Evolutionary conservation across 768 basidiomycete species (phyloP), one percentile per base, ranked within the genome.

Genomic region (Auriscalpium vulgare): DNA sequence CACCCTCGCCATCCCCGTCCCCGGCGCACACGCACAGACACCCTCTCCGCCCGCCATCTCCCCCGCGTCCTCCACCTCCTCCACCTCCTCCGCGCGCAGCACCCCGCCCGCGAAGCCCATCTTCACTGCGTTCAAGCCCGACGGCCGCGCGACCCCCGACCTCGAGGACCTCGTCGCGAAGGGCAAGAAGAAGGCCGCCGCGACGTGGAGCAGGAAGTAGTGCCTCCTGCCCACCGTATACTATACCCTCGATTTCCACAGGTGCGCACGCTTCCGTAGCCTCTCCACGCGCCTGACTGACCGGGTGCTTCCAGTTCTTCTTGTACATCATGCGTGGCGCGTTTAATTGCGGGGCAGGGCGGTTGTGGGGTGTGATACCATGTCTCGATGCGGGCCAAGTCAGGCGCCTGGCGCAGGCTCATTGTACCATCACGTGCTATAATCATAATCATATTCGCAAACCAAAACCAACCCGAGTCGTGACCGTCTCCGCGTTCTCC

Each of bases 111-210:
- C 40, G n/a, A 19, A 47, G 36, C 49, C 37, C 34, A 74, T 82
- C 59, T 83, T 82, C 66, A 75, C 75, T 34, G 74, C 78, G 16
- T 83, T 78, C 72, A 73, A 72, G 55, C 76, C 64, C 35, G 73
- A 79, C 53, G 71, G 75, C 50, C 72, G 75, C 21, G 74, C 76
- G n/a, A 80, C 80, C 43, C 82, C 83, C 45, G 82, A 83, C 60
- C 69, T 83, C 52, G 74, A 77, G 36, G 72, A 75, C 57, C 68
- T 75, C 57, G 59, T 74, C 52, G 62, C 68, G 59, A 73, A 71
- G 68, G 29, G 29, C 29, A 29, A 29, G 29, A 73, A 73, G 65
- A 69, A 67, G 58, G 54, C 66, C 49, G 53, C 62, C 47, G 62
- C 68, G 48, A 66, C 65, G 16, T 68, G 61, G 61, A 52, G 45